These are phyloP conservation scores for Stenogyne calaminthoides DNA, from an alignment of 305 asterid genomes.

Conservation along the genomic window DNA sequence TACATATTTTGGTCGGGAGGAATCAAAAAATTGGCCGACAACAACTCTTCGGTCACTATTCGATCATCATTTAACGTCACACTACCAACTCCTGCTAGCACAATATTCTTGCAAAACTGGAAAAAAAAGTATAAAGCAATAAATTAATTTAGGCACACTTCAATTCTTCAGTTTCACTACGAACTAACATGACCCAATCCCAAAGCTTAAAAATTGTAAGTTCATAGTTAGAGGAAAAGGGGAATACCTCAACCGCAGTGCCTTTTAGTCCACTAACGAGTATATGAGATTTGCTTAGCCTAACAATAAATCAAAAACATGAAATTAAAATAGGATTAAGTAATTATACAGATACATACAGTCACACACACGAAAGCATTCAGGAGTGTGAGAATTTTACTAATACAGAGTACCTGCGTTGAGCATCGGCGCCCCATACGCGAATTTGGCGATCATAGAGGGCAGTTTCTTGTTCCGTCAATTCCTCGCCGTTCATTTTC, in stretches of 20 bases:
- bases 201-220: not conserved
- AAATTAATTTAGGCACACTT: not conserved
- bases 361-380: not conserved
- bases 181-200: not conserved
- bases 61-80: constrained; percentile 87
- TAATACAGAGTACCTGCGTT: constrained; percentile 62
- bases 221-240: not conserved
- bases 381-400: not conserved
- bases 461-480: constrained; percentile 98
- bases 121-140: constrained; percentile 25
- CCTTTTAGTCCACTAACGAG: constrained; percentile 90
- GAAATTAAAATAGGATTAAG: not conserved
- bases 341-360: not conserved
- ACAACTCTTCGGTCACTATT: constrained; percentile 59
- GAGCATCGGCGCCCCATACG: constrained; percentile 99
- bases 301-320: constrained; percentile 29
- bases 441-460: constrained; percentile 98
- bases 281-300: constrained; percentile 91
- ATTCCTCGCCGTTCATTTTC: constrained; percentile 70
- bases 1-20: constrained; percentile 51
- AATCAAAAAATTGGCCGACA: constrained; percentile 79
- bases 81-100: constrained; percentile 98
- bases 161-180: not conserved
- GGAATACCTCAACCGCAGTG: constrained; percentile 73
- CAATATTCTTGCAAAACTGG: constrained; percentile 97